A percentile compares a stretch with the other conserved stretches of the same genome.
Evolutionary conservation across 176 grass and related monocot genomes (phyloP).

Genomic region (Phragmites australis): DNA sequence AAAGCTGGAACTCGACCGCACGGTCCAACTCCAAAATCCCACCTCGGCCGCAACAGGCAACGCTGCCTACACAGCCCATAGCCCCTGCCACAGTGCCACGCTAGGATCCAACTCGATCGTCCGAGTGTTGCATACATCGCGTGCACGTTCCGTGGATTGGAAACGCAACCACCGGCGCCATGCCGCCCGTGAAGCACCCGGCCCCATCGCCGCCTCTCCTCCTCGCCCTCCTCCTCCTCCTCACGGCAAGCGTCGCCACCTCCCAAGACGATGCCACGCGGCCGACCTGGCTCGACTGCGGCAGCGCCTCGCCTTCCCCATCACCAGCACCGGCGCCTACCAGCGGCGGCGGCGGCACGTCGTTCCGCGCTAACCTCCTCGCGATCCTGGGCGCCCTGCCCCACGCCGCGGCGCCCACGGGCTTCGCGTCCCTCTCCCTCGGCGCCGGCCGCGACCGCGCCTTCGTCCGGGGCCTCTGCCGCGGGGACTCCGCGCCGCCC

Average conservation of each 20-base stretch:
- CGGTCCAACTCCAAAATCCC: too few relatives aligned
- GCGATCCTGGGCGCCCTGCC: slow-evolving; percentile 20
- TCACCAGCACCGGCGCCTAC: background rate
- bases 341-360: background rate
- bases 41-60: too few relatives aligned
- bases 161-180: too few relatives aligned
- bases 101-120: too few relatives aligned
- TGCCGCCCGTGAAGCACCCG: background rate
- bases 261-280: too few relatives aligned
- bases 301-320: background rate
- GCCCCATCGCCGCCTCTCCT: background rate
- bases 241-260: background rate
- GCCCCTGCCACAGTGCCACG: too few relatives aligned
- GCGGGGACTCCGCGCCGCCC: background rate
- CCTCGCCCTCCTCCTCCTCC: background rate
- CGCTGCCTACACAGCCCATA: too few relatives aligned
- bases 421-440: slow-evolving; percentile 28
- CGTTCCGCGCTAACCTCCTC: slow-evolving; percentile 19
- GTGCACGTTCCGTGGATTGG: too few relatives aligned
- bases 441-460: slow-evolving; percentile 22
- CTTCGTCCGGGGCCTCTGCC: slow-evolving; percentile 44
- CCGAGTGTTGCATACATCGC: too few relatives aligned
- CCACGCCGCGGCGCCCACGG: slow-evolving; percentile 20
- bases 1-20: too few relatives aligned
- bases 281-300: background rate